Evolutionary conservation across 2,329 filamentous ascomycete genomes (phyloP).

Genomic region (Xylariaceae sp.): DNA sequence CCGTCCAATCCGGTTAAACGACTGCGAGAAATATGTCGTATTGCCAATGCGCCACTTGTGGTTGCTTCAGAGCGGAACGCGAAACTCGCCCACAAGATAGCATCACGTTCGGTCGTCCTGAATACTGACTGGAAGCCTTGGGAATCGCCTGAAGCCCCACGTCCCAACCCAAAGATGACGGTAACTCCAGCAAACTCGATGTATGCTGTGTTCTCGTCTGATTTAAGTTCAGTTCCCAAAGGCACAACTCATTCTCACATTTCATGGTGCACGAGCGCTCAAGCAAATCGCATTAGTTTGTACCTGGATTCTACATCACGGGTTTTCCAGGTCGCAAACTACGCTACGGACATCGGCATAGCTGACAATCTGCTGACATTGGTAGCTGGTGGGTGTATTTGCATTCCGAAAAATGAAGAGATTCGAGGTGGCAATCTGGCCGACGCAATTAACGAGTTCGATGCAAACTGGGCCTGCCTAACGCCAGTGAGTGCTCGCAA

Average conservation of each 20-base stretch:
- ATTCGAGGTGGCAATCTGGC: slow-evolving; percentile 13
- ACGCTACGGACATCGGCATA: slow-evolving; percentile 20
- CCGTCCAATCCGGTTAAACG: slow-evolving; percentile 16
- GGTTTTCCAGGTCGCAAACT: slow-evolving; percentile 22
- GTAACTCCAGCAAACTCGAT: slow-evolving; percentile 1
- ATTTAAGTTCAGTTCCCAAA: slow-evolving; percentile 53
- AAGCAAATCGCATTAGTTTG: slow-evolving; percentile 49
- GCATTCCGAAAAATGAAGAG: slow-evolving; percentile 20
- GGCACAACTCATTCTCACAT: slow-evolving; percentile 49
- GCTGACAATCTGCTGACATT: slow-evolving; percentile 21
- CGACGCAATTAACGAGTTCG: slow-evolving; percentile 18
- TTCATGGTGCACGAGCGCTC: slow-evolving; percentile 34
- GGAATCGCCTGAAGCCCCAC: neutral
- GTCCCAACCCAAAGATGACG: neutral
- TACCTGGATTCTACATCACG: slow-evolving; percentile 27
- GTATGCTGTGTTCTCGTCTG: slow-evolving; percentile 53
- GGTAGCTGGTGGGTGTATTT: slow-evolving; percentile 23
- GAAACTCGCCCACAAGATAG: neutral
- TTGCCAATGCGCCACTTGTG: slow-evolving; percentile 12
- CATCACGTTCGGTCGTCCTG: neutral
- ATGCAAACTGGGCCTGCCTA: slow-evolving; percentile 21
- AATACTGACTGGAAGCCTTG: neutral
- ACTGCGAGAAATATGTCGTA: neutral
- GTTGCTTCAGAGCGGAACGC: slow-evolving; percentile 1
- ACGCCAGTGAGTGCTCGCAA: slow-evolving; percentile 25